Conservation (phyloP, 1,284 basidiomycete genomes). For the Mycena citricolor region DNA sequence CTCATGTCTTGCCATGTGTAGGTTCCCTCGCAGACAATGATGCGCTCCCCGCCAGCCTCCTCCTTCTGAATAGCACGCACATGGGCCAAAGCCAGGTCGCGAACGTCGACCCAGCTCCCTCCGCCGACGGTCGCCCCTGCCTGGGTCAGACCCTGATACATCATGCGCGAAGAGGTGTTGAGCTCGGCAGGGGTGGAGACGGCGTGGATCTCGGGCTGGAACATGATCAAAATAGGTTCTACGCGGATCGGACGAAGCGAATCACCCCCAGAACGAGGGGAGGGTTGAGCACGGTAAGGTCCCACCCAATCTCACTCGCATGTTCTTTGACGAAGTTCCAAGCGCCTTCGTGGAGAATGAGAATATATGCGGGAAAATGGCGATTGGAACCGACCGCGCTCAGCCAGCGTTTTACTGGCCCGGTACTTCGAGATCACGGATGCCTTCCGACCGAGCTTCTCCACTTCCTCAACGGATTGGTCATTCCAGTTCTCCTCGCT, state of each 20-base stretch:
- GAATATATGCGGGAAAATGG: not conserved
- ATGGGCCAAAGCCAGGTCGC: conserved; percentile 64
- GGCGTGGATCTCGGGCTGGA: conserved; percentile 49
- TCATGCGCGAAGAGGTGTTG: conserved; percentile 45
- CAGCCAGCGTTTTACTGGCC: conserved; percentile 70
- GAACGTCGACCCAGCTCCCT: conserved; percentile 55
- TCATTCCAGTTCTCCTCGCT: conserved; percentile 68
- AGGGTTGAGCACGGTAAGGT: conserved; percentile 57
- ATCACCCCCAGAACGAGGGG: conserved; percentile 46
- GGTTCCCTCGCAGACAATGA: conserved; percentile 45
- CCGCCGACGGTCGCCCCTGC: conserved; percentile 31
- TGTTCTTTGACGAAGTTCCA: conserved; percentile 61
- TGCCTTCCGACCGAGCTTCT: conserved; percentile 51
- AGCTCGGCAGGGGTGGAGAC: conserved; percentile 44
- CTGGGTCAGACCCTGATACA: conserved; percentile 33
- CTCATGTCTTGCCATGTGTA: conserved; percentile 32
- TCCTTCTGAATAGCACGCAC: conserved; percentile 49
- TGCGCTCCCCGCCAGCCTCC: conserved; percentile 59
- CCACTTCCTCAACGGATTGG: conserved; percentile 49
- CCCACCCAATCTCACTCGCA: conserved; percentile 48
- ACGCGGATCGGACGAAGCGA: not conserved
- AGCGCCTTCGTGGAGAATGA: conserved; percentile 34
- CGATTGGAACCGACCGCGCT: conserved; percentile 42
- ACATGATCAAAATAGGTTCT: conserved; percentile 5
- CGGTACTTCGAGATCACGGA: conserved; percentile 46